Conservation (phyloP, 2,329 filamentous ascomycete species). For the Penicillium paneum region DNA sequence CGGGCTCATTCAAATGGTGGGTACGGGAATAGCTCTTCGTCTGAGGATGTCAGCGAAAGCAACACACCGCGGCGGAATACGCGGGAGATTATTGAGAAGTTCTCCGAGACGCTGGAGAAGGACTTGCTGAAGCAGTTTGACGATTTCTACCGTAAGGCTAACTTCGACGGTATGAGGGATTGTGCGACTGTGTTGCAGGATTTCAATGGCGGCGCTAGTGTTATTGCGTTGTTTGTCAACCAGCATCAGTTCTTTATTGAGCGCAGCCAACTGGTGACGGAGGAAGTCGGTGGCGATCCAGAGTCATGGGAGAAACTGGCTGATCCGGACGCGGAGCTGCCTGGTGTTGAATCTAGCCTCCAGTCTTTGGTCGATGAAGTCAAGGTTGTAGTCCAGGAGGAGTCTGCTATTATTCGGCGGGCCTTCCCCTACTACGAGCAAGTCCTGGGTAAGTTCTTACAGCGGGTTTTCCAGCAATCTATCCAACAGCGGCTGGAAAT, state of each 20-base stretch:
- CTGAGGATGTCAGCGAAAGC: conserved; percentile 44
- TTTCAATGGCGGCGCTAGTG: conserved; percentile 92
- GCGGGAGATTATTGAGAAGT: conserved; percentile 90
- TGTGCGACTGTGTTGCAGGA: conserved; percentile 91
- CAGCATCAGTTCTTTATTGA: conserved; percentile 99
- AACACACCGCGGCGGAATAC: conserved; percentile 57
- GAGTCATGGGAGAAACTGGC: conserved; percentile 86
- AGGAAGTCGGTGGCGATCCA: conserved; percentile 64
- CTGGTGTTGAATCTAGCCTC: conserved; percentile 84
- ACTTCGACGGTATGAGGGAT: conserved; percentile 97
- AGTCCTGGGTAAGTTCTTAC: conserved; percentile 86
- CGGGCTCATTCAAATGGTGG: conserved; percentile 54
- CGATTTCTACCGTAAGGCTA: conserved; percentile 89
- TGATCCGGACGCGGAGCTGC: conserved; percentile 88
- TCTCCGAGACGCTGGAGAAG: conserved; percentile 91
- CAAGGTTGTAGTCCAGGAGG: conserved; percentile 91
- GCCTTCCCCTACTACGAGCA: conserved; percentile 97
- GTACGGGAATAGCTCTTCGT: conserved; percentile 22
- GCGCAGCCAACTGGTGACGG: conserved; percentile 82
- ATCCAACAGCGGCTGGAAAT: conserved; percentile 94
- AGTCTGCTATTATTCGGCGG: conserved; percentile 92
- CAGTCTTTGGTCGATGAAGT: conserved; percentile 93
- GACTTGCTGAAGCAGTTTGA: conserved; percentile 95
- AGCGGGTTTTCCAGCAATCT: conserved; percentile 95
- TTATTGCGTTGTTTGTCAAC: conserved; percentile 95